These are phyloP conservation scores for Kodamaea suecica DNA, from an alignment of 1,139 yeast genomes.

Conservation along the genomic window DNA sequence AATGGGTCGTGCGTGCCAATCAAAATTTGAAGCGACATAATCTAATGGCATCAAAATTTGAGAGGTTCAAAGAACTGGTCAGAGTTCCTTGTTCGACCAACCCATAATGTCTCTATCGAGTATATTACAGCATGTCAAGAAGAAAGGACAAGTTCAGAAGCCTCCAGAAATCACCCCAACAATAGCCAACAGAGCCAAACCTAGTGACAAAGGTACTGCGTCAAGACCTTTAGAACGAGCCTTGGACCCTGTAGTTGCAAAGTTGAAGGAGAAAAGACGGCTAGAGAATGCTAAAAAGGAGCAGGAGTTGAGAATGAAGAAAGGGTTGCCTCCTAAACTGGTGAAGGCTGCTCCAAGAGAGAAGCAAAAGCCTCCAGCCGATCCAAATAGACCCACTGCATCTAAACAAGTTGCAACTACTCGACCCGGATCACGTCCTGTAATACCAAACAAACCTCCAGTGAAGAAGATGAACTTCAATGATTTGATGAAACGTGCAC, in stretches of 20 bases:
- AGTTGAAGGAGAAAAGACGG: conserved; percentile 63
- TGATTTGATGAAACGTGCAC: conserved; percentile 71
- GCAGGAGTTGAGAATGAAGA: conserved; percentile 28
- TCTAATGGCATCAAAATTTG: neutral
- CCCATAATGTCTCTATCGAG: conserved; percentile 23
- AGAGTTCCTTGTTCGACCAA: neutral
- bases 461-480: conserved; percentile 56
- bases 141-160: conserved; percentile 26
- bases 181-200: neutral
- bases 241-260: conserved; percentile 55
- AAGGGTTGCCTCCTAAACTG: conserved; percentile 29
- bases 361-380: conserved; percentile 5
- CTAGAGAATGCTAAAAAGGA: conserved; percentile 50
- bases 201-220: neutral
- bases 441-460: conserved; percentile 13
- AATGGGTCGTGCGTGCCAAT: no score
- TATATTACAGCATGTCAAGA: conserved; percentile 29
- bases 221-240: conserved; percentile 5
- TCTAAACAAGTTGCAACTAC: conserved; percentile 5
- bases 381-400: conserved; percentile 9
- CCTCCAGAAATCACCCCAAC: conserved; percentile 1
- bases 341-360: conserved; percentile 9
- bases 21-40: no score
- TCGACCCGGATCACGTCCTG: neutral
- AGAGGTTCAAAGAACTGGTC: neutral